Percentiles rank a stretch among this genome's conserved stretches.
These are phyloP conservation scores for Starmerella sirachaensis DNA, from an alignment of 805 yeast species.

Conservation along the genomic window DNA sequence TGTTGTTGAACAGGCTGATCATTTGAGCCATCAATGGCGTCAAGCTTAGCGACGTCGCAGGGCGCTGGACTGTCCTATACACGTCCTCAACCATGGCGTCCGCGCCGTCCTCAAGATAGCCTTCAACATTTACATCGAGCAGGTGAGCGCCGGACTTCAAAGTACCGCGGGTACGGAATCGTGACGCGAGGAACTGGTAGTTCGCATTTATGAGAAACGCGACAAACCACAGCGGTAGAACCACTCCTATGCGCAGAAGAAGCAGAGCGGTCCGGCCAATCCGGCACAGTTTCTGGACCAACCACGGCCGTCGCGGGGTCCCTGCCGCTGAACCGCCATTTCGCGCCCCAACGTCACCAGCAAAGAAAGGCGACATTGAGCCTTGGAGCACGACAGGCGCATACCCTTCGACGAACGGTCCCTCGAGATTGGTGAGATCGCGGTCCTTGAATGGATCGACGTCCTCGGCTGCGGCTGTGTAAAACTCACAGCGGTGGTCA, in stretches of 20 bases:
- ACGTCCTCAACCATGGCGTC: conserved; percentile 21
- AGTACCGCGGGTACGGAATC: conserved; percentile 25
- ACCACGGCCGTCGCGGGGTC: neutral
- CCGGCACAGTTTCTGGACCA: conserved; percentile 9
- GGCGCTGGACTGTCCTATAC: conserved; percentile 17
- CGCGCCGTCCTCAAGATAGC: conserved; percentile 20
- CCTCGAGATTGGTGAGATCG: conserved; percentile 11
- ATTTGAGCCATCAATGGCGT: conserved; percentile 39
- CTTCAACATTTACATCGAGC: conserved; percentile 21
- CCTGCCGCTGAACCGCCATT: neutral
- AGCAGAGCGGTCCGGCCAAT: conserved; percentile 24
- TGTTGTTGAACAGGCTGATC: conserved; percentile 42
- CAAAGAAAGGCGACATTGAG: conserved; percentile 19
- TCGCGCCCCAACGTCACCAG: conserved; percentile 5
- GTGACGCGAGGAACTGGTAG: conserved; percentile 33
- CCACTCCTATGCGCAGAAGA: conserved; percentile 35
- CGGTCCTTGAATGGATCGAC: conserved; percentile 15
- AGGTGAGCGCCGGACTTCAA: conserved; percentile 5
- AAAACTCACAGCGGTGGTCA: conserved; percentile 73
- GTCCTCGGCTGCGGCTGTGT: conserved; percentile 59
- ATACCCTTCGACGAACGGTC: conserved; percentile 20
- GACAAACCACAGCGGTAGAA: conserved; percentile 53
- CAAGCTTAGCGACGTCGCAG: conserved; percentile 10
- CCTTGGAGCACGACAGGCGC: conserved; percentile 18
- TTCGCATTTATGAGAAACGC: conserved; percentile 41